phyloP scores from a whole-genome alignment of 2,329 filamentous ascomycete genomes.

The Alternaria hordeiaustralica region DNA sequence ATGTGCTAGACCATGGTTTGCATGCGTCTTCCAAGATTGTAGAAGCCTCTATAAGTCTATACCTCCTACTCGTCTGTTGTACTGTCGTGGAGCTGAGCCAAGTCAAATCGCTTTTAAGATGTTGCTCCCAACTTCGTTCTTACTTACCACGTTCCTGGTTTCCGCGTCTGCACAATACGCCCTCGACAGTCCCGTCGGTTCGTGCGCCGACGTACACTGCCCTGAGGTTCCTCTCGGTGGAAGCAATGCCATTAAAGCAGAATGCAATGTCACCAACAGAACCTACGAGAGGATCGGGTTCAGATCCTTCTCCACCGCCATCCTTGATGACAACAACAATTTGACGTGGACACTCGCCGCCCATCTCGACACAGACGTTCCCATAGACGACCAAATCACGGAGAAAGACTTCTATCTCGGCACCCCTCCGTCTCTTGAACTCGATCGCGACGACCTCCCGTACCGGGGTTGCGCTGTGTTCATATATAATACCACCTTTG shows the following conservation, averaged over 20 bases:
- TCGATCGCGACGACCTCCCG: not conserved
- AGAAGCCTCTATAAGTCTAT: fast-evolving
- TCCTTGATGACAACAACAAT: not conserved
- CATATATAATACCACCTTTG: not conserved
- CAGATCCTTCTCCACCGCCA: not conserved
- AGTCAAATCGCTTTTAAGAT: not conserved
- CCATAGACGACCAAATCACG: not conserved
- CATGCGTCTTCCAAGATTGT: not conserved
- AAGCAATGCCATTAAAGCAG: not conserved
- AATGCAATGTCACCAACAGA: not conserved
- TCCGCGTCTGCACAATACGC: not conserved
- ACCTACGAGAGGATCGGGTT: not conserved
- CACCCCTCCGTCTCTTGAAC: not conserved
- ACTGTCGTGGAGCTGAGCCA: not conserved
- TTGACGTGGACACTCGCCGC: not conserved
- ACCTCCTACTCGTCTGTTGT: not conserved
- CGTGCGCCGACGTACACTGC: not conserved
- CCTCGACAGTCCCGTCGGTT: not conserved
- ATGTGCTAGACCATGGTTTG: not conserved
- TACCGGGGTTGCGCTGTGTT: not conserved
- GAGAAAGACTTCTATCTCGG: not conserved
- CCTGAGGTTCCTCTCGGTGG: not conserved
- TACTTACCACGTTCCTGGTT: not conserved
- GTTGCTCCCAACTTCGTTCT: not conserved
- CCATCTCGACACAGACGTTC: not conserved